Percentiles rank a stretch among this genome's conserved stretches.
Conservation (phyloP, 306 rosid genomes). For the Dalbergia cultrata region DNA sequence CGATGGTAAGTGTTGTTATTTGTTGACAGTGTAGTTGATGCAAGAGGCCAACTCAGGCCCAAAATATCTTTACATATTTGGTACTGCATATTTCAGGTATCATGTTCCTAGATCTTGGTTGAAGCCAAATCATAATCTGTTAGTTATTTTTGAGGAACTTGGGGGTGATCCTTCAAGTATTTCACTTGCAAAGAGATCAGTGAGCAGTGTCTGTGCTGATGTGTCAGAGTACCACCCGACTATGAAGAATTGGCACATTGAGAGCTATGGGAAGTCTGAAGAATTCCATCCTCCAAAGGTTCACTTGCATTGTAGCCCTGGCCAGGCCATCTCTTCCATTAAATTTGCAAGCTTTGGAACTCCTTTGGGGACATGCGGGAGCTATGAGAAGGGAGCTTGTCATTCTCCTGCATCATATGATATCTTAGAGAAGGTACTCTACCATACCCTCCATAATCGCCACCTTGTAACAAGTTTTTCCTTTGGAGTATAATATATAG, state of each 20-base stretch:
- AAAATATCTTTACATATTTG: constrained; percentile 20
- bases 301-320: constrained; percentile 82
- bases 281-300: constrained; percentile 88
- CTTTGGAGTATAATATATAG: constrained; percentile 14
- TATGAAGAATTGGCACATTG: constrained; percentile 93
- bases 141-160: constrained; percentile 95
- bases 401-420: constrained; percentile 79
- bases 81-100: constrained; percentile 71
- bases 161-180: constrained; percentile 93
- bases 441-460: constrained; percentile 26
- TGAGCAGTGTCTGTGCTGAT: constrained; percentile 84
- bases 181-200: constrained; percentile 83
- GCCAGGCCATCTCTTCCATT: constrained; percentile 84
- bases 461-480: neutral
- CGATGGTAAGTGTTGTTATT: constrained; percentile 74
- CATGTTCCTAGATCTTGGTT: constrained; percentile 97
- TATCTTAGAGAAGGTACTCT: constrained; percentile 78
- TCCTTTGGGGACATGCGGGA: constrained; percentile 94
- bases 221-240: constrained; percentile 93
- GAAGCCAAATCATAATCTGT: constrained; percentile 80
- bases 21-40: constrained; percentile 33
- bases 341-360: constrained; percentile 99
- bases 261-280: constrained; percentile 80
- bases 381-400: constrained; percentile 87
- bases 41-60: constrained; percentile 10